phyloP scores from a whole-genome alignment of 768 basidiomycete genomes.

The Lactarius hengduanensis region DNA sequence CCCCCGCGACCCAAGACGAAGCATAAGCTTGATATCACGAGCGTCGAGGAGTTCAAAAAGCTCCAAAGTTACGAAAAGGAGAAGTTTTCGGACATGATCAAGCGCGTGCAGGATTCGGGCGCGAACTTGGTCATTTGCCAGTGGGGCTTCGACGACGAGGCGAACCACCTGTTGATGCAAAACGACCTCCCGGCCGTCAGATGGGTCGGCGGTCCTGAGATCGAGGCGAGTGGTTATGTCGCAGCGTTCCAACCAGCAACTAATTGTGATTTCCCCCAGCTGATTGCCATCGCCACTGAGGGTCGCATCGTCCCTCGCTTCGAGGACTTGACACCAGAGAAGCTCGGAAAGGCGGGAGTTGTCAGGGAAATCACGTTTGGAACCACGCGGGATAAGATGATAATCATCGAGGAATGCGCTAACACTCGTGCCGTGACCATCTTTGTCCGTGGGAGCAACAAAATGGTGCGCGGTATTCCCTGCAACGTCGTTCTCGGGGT shows the following conservation, averaged over 20 bases:
- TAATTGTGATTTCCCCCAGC: conserved; percentile 43
- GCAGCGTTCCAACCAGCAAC: background rate
- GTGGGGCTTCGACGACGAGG: conserved; percentile 99
- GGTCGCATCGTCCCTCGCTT: conserved; percentile 98
- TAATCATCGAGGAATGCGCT: conserved; percentile 98
- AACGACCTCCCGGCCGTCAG: conserved; percentile 95
- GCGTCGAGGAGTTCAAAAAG: conserved; percentile 95
- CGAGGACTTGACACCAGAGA: conserved; percentile 88
- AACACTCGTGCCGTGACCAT: conserved; percentile 96
- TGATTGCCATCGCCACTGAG: conserved; percentile 97
- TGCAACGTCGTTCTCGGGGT: background rate
- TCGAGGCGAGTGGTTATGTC: conserved; percentile 62
- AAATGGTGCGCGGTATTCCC: conserved; percentile 72
- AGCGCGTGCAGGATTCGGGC: conserved; percentile 91
- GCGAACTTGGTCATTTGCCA: conserved; percentile 99
- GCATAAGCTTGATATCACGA: conserved; percentile 96
- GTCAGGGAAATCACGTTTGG: conserved; percentile 96
- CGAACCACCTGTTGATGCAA: conserved; percentile 97
- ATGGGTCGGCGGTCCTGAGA: conserved; percentile 99
- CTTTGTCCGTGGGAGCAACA: conserved; percentile 96
- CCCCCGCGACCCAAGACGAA: conserved; percentile 99
- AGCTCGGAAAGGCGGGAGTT: conserved; percentile 90
- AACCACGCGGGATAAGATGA: conserved; percentile 98
- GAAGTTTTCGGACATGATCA: conserved; percentile 97
- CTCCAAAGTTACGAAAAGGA: conserved; percentile 92